Percentiles rank a stretch among this genome's conserved stretches.
These are phyloP conservation scores for Galium porrigens DNA, from an alignment of 305 asterid species.

Conservation along the genomic window DNA sequence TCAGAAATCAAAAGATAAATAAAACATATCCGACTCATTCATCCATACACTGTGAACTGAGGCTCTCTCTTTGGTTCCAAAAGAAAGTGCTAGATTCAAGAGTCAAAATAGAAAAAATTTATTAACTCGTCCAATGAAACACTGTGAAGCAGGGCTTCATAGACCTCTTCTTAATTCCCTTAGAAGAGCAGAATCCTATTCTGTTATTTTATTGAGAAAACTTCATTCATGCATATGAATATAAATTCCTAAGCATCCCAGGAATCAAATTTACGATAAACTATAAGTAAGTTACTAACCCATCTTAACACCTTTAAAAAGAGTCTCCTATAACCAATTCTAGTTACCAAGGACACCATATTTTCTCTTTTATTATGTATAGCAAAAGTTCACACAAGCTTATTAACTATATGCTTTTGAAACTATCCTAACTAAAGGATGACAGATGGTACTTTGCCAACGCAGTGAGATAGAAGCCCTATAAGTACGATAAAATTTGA, in stretches of 20 bases:
- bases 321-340: not conserved
- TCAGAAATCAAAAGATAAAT: not conserved
- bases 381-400: not conserved
- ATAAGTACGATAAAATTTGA: not conserved
- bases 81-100: not conserved
- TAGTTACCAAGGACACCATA: not conserved
- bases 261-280: not conserved
- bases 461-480: not conserved
- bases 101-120: not conserved
- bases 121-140: not conserved
- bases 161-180: not conserved
- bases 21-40: not conserved
- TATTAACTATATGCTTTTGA: not conserved
- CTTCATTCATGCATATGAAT: not conserved
- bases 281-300: not conserved
- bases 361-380: not conserved
- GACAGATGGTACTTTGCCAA: not conserved
- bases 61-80: too few species aligned
- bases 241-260: not conserved
- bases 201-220: not conserved
- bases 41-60: not conserved
- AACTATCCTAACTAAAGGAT: not conserved
- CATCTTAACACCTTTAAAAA: not conserved
- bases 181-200: not conserved
- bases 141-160: not conserved